Evolutionary conservation across 192 early-diverging fungal species (phyloP), one percentile per base, ranked within the genome.

Genomic region (Cetraspora pellucida): DNA sequence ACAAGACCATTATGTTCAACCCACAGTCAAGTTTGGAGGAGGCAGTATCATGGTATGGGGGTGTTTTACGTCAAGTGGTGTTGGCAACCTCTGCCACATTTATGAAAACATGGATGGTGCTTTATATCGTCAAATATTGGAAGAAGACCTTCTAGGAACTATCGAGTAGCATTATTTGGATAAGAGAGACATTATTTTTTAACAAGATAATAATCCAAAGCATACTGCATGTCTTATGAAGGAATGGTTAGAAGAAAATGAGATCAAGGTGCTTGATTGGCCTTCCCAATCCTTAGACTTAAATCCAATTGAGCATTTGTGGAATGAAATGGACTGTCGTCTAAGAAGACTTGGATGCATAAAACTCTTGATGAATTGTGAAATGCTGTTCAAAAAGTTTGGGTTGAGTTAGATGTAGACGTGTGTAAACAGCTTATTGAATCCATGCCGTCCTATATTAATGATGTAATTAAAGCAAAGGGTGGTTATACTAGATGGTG

Each of bases 221-320:
- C n/a, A n/a, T n/a, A n/a, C n/a, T n/a, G n/a, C 11, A 70, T 27
- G 2, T 55, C 74, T 59, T 13, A 28, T 21, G 54, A 64, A 57
- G 54, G 57, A 44, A 57, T 67, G 37, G 63, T 64, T 79, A 49
- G 72, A 46, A 16, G 17, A 71, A 8, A 31, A 55, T 21, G 45
- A 69, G 1, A 25, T 79, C n/a, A 69, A 47, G 25, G 65, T 70
- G 4, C 55, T 79, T 10, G 59, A 69, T 0, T 80, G 79, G 74
- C 61, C 74, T 19, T 65, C 59, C 2, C 52, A 79, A 21, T 79
- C 74, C 74, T 67, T 3, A n/a, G 74, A 79, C 55, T 54, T 77
- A 37, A 76, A 80, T 64, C 58, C 43, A 17, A 76, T 77, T 45
- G 69, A 80, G 31, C 68, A 80, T 60, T 10, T 77, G 2, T 76